Conservation (phyloP, 2,329 filamentous ascomycete species). For the Cercospora janseana region DNA sequence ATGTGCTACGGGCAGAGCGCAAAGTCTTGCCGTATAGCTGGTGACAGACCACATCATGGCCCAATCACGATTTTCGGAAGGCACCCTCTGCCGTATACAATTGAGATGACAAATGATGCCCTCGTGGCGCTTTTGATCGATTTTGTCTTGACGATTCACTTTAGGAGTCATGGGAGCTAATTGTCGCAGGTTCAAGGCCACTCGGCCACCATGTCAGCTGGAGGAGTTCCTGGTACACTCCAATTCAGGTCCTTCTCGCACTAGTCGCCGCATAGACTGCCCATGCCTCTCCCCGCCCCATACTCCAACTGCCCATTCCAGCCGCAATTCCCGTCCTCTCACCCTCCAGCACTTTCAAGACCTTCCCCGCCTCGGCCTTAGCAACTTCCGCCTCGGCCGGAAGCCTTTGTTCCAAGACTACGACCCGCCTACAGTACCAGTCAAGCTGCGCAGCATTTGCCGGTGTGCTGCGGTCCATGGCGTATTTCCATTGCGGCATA, state of each 20-base stretch:
- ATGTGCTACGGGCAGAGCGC: too few species aligned
- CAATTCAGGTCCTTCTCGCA: slow-evolving; percentile 2
- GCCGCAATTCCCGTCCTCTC: slow-evolving; percentile 3
- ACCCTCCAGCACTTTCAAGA: slow-evolving; percentile 7
- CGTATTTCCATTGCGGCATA: neutral
- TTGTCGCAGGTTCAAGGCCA: too few species aligned
- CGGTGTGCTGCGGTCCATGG: neutral
- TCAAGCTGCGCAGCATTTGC: slow-evolving; percentile 11
- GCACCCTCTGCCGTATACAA: too few species aligned
- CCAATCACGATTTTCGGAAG: too few species aligned
- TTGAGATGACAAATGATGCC: too few species aligned
- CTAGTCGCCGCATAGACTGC: neutral
- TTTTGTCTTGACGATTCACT: too few species aligned
- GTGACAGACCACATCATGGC: too few species aligned
- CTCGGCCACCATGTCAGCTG: too few species aligned
- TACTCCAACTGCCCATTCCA: slow-evolving; percentile 6
- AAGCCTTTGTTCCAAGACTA: slow-evolving; percentile 4
- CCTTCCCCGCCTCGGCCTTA: slow-evolving; percentile 8
- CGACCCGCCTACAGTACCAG: slow-evolving; percentile 11
- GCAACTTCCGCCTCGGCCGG: neutral
- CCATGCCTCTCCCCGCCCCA: slow-evolving; percentile 13
- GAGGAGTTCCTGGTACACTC: too few species aligned
- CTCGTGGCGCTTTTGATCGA: too few species aligned
- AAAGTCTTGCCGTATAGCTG: too few species aligned
- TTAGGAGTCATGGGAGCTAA: too few species aligned